Percentiles rank a stretch among this genome's conserved stretches.
Conservation (phyloP, 2,329 filamentous ascomycete genomes). For the Aspergillus intermedius region DNA sequence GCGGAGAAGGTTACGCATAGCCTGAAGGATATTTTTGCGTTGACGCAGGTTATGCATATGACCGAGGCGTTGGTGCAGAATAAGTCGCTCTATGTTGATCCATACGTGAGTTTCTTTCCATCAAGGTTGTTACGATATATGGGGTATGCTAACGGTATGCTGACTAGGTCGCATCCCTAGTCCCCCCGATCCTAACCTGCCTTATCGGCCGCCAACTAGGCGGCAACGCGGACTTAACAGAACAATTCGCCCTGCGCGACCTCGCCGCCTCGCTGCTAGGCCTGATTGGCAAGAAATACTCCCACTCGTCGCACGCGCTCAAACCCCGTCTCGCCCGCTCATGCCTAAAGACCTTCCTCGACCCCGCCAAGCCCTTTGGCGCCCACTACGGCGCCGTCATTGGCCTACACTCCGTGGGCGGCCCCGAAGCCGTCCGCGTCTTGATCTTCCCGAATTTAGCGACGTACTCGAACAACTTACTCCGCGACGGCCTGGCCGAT, state of each 20-base stretch:
- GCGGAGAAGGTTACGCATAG: conserved; percentile 93
- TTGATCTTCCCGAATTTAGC: conserved; percentile 61
- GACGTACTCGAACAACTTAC: conserved; percentile 55
- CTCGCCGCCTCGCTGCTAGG: conserved; percentile 76
- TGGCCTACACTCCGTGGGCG: conserved; percentile 72
- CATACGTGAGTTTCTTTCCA: conserved; percentile 47
- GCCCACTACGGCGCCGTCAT: conserved; percentile 85
- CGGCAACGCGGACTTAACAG: conserved; percentile 42
- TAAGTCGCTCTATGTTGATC: conserved; percentile 66
- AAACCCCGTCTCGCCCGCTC: conserved; percentile 87
- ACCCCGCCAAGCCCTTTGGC: conserved; percentile 72
- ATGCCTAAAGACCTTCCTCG: conserved; percentile 85
- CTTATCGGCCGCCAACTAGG: conserved; percentile 78
- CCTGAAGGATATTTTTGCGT: conserved; percentile 79
- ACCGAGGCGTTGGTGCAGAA: conserved; percentile 79
- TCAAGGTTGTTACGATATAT: background rate
- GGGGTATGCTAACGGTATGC: conserved; percentile 5
- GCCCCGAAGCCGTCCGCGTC: conserved; percentile 56
- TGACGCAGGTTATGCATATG: conserved; percentile 89
- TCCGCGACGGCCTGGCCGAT: conserved; percentile 49
- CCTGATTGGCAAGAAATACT: conserved; percentile 73
- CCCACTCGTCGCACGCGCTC: conserved; percentile 70
- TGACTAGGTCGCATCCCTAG: conserved; percentile 56
- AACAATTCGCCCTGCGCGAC: conserved; percentile 75
- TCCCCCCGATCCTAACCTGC: conserved; percentile 86